A percentile compares a stretch with the other conserved stretches of the same genome.
Conservation (phyloP, 1,139 yeast species). For the Lodderomyces parapsilosis region DNA sequence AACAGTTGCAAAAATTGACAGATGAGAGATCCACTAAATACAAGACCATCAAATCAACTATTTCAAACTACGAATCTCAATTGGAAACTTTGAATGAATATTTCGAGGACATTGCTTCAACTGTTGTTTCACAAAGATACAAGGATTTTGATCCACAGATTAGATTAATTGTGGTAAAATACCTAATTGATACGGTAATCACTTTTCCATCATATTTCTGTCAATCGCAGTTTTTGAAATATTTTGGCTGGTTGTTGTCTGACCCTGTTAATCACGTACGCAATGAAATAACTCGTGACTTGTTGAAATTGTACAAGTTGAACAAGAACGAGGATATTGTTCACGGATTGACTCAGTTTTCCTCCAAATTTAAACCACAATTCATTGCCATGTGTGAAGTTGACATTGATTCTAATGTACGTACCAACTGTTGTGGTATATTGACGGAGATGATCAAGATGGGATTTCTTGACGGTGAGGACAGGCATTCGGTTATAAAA, state of each 20-base stretch:
- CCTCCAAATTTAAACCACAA: slow-evolving; percentile 66
- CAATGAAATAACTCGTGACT: slow-evolving; percentile 57
- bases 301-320: slow-evolving; percentile 49
- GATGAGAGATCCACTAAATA: slow-evolving; percentile 29
- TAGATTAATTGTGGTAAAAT: slow-evolving; percentile 64
- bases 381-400: slow-evolving; percentile 54
- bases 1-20: slow-evolving; percentile 34
- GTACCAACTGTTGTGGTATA: slow-evolving; percentile 51
- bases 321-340: slow-evolving; percentile 16
- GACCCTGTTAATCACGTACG: slow-evolving; percentile 67
- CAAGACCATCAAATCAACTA: slow-evolving; percentile 44
- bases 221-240: slow-evolving; percentile 67
- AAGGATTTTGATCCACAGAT: slow-evolving; percentile 76
- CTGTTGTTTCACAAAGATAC: slow-evolving; percentile 73
- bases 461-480: slow-evolving; percentile 60
- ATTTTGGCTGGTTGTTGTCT: slow-evolving; percentile 81
- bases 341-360: slow-evolving; percentile 54
- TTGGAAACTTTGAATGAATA: slow-evolving; percentile 53
- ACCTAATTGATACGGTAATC: slow-evolving; percentile 69
- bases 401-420: slow-evolving; percentile 44
- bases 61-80: slow-evolving; percentile 50
- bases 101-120: slow-evolving; percentile 63
- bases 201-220: slow-evolving; percentile 68
- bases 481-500: slow-evolving; percentile 6
- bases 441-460: slow-evolving; percentile 55